Percentiles rank a stretch among this genome's conserved stretches.
These are phyloP conservation scores for Stevia rebaudiana DNA, from an alignment of 140 eudicot species.

Conservation along the genomic window DNA sequence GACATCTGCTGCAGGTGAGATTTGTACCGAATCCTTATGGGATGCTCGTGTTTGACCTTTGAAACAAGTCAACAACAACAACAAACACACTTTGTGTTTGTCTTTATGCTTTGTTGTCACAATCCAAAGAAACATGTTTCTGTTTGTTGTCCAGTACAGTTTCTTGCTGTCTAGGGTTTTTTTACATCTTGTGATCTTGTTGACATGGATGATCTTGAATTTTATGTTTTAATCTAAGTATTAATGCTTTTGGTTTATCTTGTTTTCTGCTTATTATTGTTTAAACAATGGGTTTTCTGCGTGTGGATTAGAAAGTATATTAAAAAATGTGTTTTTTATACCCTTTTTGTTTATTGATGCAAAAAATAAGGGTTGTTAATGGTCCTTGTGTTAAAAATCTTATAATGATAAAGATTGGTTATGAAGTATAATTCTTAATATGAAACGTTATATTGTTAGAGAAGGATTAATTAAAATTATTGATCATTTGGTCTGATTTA, in stretches of 20 bases:
- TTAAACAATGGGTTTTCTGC: too few relatives aligned
- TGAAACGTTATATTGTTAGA: too few relatives aligned
- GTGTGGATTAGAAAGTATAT: too few relatives aligned
- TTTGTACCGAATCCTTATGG: slow-evolving; percentile 52
- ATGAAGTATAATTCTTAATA: too few relatives aligned
- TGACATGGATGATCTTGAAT: background rate
- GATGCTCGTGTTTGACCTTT: slow-evolving; percentile 57
- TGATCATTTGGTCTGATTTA: too few relatives aligned
- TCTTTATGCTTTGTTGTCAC: slow-evolving; percentile 8
- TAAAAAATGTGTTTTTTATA: too few relatives aligned
- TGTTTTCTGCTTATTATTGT: background rate
- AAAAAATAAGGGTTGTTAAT: too few relatives aligned
- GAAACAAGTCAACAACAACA: background rate
- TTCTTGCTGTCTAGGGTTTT: slow-evolving; percentile 24
- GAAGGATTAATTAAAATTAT: too few relatives aligned
- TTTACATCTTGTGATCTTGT: background rate
- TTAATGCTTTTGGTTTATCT: slow-evolving; percentile 14
- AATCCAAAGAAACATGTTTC: background rate
- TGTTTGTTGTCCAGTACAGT: slow-evolving; percentile 31
- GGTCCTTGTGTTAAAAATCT: too few relatives aligned
- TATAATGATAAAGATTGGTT: too few relatives aligned
- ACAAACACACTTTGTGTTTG: background rate
- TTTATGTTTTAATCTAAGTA: slow-evolving; percentile 5
- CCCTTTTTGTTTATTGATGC: too few relatives aligned
- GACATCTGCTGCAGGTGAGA: slow-evolving; percentile 27